phyloP scores from a whole-genome alignment of 2,329 filamentous ascomycete genomes.

The Alternaria atra region DNA sequence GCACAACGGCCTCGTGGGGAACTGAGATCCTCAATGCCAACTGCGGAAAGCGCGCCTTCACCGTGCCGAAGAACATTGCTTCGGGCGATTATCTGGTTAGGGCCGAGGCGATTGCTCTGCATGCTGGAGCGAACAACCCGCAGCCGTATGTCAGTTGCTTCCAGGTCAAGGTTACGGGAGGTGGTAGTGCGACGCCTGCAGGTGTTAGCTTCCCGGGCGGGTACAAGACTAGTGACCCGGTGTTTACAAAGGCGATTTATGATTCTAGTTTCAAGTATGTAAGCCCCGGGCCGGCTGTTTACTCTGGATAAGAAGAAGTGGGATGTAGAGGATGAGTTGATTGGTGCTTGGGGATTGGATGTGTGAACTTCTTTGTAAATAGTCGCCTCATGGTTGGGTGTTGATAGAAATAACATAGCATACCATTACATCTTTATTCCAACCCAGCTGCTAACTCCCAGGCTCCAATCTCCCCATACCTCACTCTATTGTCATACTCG shows the following conservation, averaged over 20 bases:
- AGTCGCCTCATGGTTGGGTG: background rate
- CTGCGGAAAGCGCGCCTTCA: slow-evolving; percentile 49
- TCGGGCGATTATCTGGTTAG: slow-evolving; percentile 47
- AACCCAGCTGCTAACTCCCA: background rate
- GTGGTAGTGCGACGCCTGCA: slow-evolving; percentile 43
- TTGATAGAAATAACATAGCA: background rate
- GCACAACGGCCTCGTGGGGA: slow-evolving; percentile 48
- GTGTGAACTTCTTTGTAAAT: background rate
- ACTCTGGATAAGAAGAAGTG: slow-evolving; percentile 33
- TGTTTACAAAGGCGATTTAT: slow-evolving; percentile 49
- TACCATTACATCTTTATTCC: background rate
- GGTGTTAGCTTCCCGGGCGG: slow-evolving; percentile 49
- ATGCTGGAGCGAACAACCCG: slow-evolving; percentile 42
- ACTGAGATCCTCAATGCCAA: slow-evolving; percentile 52
- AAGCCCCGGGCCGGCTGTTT: slow-evolving; percentile 47
- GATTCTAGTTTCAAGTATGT: slow-evolving; percentile 47
- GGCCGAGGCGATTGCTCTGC: slow-evolving; percentile 47
- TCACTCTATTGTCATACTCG: background rate
- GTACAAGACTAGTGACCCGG: slow-evolving; percentile 44
- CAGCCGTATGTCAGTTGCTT: slow-evolving; percentile 51
- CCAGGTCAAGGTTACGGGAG: slow-evolving; percentile 50
- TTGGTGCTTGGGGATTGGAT: background rate
- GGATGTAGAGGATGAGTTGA: background rate
- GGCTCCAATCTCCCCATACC: background rate
- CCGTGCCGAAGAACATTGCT: slow-evolving; percentile 46